These are phyloP conservation scores for Trypanosoma rangeli DNA, from an alignment of 208 protist genomes.

Conservation along the genomic window DNA sequence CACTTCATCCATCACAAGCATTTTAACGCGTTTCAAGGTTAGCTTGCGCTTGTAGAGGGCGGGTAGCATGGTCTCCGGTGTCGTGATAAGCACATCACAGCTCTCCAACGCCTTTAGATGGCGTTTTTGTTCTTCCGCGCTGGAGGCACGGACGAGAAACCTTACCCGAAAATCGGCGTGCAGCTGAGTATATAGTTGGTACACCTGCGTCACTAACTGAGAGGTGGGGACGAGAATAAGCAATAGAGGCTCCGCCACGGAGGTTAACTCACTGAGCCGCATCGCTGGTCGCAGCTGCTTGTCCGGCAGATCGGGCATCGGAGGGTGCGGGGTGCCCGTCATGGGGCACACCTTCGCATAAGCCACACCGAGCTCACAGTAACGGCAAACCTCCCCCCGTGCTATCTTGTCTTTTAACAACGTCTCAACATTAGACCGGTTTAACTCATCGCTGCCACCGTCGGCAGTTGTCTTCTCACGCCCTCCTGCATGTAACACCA, in stretches of 20 bases:
- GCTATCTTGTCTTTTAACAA: conserved; percentile 67
- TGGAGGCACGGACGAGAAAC: conserved; percentile 66
- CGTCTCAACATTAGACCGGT: conserved; percentile 48
- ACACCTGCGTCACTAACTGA: conserved; percentile 63
- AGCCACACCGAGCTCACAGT: conserved; percentile 70
- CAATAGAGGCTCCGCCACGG: conserved; percentile 57
- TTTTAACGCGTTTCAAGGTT: conserved; percentile 54
- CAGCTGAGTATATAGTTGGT: conserved; percentile 41
- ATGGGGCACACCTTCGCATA: conserved; percentile 63
- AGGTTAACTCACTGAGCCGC: conserved; percentile 50
- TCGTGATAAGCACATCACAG: conserved; percentile 72
- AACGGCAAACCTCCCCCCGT: conserved; percentile 72
- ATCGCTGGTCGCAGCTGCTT: conserved; percentile 21
- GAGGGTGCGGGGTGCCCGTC: conserved; percentile 72
- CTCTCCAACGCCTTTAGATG: conserved; percentile 57
- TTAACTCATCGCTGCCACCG: conserved; percentile 21
- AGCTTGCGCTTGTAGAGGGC: conserved; percentile 71
- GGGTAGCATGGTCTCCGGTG: conserved; percentile 75
- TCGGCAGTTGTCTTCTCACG: neutral
- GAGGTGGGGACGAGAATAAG: conserved; percentile 79
- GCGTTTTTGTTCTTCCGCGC: conserved; percentile 63
- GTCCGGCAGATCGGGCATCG: conserved; percentile 13
- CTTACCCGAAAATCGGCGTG: conserved; percentile 49
- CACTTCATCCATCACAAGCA: conserved; percentile 81
- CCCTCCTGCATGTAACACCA: conserved; percentile 38